Evolutionary conservation across 2,329 filamentous ascomycete species (phyloP).

Genomic region (Thelonectria blattea): DNA sequence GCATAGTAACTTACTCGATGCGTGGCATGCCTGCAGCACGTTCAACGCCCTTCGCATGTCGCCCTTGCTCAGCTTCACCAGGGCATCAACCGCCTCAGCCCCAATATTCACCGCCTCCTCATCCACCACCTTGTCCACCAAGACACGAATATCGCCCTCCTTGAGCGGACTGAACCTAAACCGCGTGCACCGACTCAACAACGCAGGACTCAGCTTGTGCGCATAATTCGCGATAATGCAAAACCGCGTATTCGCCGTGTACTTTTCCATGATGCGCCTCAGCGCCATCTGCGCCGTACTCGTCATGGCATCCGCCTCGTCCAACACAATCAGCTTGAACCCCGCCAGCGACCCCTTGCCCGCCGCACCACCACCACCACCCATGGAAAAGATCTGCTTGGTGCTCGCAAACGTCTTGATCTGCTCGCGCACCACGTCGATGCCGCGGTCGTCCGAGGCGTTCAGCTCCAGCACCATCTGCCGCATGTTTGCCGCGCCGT

Average conservation of each 20-base stretch:
- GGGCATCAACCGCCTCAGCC: slow-evolving; percentile 77
- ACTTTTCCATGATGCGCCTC: slow-evolving; percentile 97
- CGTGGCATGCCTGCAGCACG: slow-evolving; percentile 94
- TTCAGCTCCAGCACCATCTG: slow-evolving; percentile 99
- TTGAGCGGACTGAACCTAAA: slow-evolving; percentile 96
- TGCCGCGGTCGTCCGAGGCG: slow-evolving; percentile 94
- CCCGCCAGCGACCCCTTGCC: slow-evolving; percentile 64
- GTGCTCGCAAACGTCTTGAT: slow-evolving; percentile 99
- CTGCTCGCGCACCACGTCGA: slow-evolving; percentile 96
- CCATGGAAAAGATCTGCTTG: slow-evolving; percentile 88
- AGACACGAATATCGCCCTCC: slow-evolving; percentile 79
- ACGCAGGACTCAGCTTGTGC: slow-evolving; percentile 92
- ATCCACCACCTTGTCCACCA: slow-evolving; percentile 89
- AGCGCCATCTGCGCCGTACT: slow-evolving; percentile 97
- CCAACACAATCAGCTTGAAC: slow-evolving; percentile 96
- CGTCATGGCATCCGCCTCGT: slow-evolving; percentile 99
- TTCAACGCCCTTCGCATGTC: slow-evolving; percentile 97
- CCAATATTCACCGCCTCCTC: slow-evolving; percentile 87
- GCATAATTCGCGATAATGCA: slow-evolving; percentile 99
- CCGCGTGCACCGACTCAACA: slow-evolving; percentile 90
- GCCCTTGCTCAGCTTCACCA: slow-evolving; percentile 88
- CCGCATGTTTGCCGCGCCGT: slow-evolving; percentile 88
- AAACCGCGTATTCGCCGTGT: slow-evolving; percentile 96
- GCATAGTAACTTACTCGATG: slow-evolving; percentile 80
- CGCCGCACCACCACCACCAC: slow-evolving; percentile 53